Evolutionary conservation across 1,284 basidiomycete species (phyloP).

Genomic region (Ustilago crameri): DNA sequence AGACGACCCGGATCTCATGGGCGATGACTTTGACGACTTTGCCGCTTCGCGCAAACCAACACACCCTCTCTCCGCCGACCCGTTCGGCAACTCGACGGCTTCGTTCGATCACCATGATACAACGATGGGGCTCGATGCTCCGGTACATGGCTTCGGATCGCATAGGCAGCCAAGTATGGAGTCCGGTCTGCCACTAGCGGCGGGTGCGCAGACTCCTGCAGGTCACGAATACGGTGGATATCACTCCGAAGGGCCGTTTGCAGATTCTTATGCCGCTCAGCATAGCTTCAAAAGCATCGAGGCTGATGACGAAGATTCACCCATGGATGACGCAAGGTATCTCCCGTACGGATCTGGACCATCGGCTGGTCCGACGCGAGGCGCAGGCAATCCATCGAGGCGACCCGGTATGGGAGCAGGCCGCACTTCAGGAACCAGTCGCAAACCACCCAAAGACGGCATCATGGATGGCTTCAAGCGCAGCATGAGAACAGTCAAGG

Average conservation of each 20-base stretch:
- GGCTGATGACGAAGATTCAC: constrained; percentile 61
- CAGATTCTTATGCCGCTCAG: constrained; percentile 52
- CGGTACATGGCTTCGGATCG: constrained; percentile 27
- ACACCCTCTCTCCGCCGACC: constrained; percentile 36
- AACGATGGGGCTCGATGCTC: constrained; percentile 44
- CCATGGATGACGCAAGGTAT: constrained; percentile 34
- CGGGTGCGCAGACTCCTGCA: constrained; percentile 44
- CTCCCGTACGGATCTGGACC: constrained; percentile 12
- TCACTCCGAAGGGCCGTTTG: constrained; percentile 46
- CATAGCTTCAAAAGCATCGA: constrained; percentile 63
- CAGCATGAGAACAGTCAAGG: constrained; percentile 43
- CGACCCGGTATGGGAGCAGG: constrained; percentile 17
- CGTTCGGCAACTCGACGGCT: constrained; percentile 29
- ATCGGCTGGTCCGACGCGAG: constrained; percentile 1
- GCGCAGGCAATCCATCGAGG: constrained; percentile 6
- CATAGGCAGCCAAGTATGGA: constrained; percentile 48
- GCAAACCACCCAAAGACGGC: constrained; percentile 46
- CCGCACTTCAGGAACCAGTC: constrained; percentile 27
- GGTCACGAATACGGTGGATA: constrained; percentile 41
- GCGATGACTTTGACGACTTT: constrained; percentile 44
- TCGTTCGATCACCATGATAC: constrained; percentile 42
- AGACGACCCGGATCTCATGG: constrained; percentile 63
- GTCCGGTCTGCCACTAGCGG: constrained; percentile 53
- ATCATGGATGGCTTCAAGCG: constrained; percentile 49
- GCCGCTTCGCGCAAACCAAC: constrained; percentile 19